Evolutionary conservation across 495 filamentous ascomycete species (phyloP), one percentile per base, ranked within the genome.

Genomic region (Wilcoxina mikolae): DNA sequence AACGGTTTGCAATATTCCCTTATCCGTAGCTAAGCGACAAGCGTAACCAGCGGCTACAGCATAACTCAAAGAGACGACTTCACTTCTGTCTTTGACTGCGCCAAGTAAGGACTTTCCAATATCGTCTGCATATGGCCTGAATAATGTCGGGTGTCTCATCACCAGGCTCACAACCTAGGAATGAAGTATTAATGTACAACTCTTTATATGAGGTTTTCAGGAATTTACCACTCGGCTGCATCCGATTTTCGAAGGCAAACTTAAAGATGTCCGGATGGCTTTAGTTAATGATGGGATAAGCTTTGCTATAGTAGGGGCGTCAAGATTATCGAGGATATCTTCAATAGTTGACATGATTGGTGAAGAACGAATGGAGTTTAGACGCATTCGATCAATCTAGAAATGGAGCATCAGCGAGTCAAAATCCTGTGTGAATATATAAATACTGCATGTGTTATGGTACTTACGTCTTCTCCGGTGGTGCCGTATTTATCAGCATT

Each of bases 301-400:
- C 22, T 80, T 73, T 57, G 74, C 72, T 76, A 95, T 87, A 25
- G 81, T 81, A 12, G 68, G 66, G 3, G 79, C 80, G 64, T 98
- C 87, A 4, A 93, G 71, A n/a, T 80, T 78, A 58, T 95, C 86
- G 26, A 98, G 72, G 66, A 85, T 87, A 61, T 87, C 77, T 55
- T 95, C 87, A 60, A 95, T 86, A 20, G 87, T 87, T 68, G 95
- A 91, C 71, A 86, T 88, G 66, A 96, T 81, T 0, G 91, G 89
- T n/a, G 85, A 91, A 10, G 76, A 76, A 25, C 85, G 82, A 18
- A 94, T 84, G 61, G 76, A 80, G n/a, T 73, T 78, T 29, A 87
- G 75, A 49, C 91, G 78, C 66, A 83, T 76, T 61, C 84, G 85
- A 69, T 98, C 91, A 55, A 98, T 87, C 59, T 78, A 69, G 1